Evolutionary conservation across 1,284 basidiomycete genomes (phyloP).

Genomic region (Rhodotorula sp.): DNA sequence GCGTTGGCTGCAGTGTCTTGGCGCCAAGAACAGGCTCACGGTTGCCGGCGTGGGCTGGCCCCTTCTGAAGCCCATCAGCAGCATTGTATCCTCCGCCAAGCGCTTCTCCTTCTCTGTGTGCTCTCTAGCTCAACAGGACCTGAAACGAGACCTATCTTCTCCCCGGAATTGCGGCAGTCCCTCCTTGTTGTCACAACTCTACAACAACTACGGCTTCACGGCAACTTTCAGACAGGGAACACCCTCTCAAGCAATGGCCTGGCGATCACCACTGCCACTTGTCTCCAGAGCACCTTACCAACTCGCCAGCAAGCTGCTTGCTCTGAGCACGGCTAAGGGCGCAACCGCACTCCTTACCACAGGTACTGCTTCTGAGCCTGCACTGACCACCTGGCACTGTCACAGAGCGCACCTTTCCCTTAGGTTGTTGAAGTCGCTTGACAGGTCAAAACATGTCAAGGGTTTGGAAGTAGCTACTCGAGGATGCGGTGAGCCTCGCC

Average conservation of each 20-base stretch:
- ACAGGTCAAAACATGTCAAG: not conserved
- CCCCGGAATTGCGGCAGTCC: not conserved
- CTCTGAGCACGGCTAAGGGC: not conserved
- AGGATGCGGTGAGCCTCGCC: not conserved
- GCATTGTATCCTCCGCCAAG: not conserved
- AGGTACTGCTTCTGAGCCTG: not conserved
- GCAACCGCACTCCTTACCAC: not conserved
- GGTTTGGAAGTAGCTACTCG: not conserved
- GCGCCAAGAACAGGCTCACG: no score
- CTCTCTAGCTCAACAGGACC: no score
- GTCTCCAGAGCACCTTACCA: conserved; percentile 1
- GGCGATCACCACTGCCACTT: not conserved
- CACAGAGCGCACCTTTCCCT: not conserved
- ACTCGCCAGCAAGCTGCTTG: not conserved
- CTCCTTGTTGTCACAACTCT: not conserved
- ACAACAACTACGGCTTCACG: not conserved
- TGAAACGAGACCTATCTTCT: no score
- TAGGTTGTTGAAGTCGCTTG: not conserved
- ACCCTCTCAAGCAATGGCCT: not conserved
- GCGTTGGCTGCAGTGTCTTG: no score
- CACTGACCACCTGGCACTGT: not conserved
- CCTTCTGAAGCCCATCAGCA: no score
- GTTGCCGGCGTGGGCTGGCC: no score
- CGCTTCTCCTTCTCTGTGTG: not conserved
- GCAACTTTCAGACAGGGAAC: not conserved